Evolutionary conservation across 345 rosid species (phyloP).

Genomic region (Eucalyptus erythrocorys): DNA sequence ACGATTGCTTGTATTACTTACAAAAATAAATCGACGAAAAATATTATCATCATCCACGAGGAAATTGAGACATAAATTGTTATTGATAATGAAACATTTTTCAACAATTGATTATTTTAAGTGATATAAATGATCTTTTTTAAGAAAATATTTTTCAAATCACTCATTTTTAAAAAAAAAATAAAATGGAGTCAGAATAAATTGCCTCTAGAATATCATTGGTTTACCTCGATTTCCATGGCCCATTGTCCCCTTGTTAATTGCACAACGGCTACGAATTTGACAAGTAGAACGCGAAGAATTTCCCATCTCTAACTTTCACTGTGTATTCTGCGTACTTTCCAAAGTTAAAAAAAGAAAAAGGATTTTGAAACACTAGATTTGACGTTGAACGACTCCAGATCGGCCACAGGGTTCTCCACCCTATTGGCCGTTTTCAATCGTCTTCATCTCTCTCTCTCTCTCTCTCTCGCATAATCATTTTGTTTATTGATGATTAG

Average conservation of each 20-base stretch:
- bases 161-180: neutral
- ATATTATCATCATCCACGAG: neutral
- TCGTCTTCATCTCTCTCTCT: neutral
- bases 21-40: neutral
- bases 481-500: neutral
- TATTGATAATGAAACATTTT: neutral
- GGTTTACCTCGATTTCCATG: neutral
- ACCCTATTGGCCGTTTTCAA: neutral
- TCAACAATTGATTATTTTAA: neutral
- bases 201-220: neutral
- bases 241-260: neutral
- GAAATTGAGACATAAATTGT: neutral
- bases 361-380: neutral
- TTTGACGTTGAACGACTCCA: neutral
- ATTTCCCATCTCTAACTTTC: neutral
- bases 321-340: neutral
- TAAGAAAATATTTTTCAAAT: neutral
- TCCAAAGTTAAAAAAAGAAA: neutral
- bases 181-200: accelerated
- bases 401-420: neutral
- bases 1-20: neutral
- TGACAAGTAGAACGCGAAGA: neutral
- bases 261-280: neutral
- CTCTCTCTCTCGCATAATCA: neutral
- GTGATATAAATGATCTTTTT: neutral